Base-by-base conservation (phyloP, 1,284 basidiomycete genomes). In the Coriolopsis trogii region DNA sequence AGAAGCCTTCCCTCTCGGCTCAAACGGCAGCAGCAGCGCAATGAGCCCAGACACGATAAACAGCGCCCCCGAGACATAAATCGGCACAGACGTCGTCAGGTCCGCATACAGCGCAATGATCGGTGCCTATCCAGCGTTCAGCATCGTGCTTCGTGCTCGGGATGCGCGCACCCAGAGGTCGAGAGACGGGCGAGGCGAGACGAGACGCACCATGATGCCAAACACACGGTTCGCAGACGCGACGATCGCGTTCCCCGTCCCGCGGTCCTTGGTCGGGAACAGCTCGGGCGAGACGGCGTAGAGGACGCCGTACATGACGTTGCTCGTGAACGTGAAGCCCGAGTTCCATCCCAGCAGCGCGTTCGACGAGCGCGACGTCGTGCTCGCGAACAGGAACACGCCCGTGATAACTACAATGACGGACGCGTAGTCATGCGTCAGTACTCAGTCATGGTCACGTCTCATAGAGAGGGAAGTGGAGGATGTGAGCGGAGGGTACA, bases 301-400 rank as follows among this genome's bases (percentile, higher is more conserved):
- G 12, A 89, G 67, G 4, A 89, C 82, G 10, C 84, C 86, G 60
- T 88, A 89, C 86, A 89, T 89, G 52, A 85, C 78, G 62, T 85
- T 86, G 59, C 78, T 80, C 56, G 71, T 77, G 63, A 86, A 82
- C 18, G 73, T 77, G 59, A 84, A 86, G 18, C 80, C 86, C 59
- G 85, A 89, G 63, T 89, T 89, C 85, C 84, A 88, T 24, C 84
- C 87, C 20, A 90, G 72, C 29, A 89, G 74, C 26, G 81, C 77
- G 54, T 80, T 73, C 1, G 84, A 84, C 46, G 77, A 81, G 44
- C 79, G 74, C 23, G 86, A 78, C 5, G 84, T 87, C 29, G 88
- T 90, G 30, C 78, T 82, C 31, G 79, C 79, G 66, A 88, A 85
- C 18, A 90, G 72, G 70, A 89, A 89, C 25, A 78, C 73, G 9